phyloP scores from a whole-genome alignment of 305 asterid genomes.

The Fraxinus floribunda region DNA sequence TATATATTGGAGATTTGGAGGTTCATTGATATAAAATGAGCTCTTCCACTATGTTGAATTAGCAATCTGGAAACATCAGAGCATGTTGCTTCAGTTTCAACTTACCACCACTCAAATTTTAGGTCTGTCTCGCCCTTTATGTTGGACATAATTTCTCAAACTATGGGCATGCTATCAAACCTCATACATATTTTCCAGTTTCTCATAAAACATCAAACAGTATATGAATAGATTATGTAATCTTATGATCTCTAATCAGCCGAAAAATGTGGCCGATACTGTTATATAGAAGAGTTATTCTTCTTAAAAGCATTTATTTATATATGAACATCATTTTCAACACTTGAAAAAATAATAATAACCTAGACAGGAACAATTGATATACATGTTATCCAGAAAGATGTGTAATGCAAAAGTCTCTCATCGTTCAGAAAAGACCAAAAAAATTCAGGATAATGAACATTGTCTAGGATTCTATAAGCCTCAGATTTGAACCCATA shows the following conservation, averaged over 20 bases:
- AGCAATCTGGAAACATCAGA: not conserved
- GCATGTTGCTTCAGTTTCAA: not conserved
- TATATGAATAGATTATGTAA: not conserved
- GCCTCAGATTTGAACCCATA: not conserved
- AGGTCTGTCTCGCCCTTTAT: not conserved
- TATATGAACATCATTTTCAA: not conserved
- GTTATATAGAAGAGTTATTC: not conserved
- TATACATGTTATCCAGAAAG: not conserved
- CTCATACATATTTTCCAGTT: not conserved
- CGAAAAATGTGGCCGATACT: not conserved
- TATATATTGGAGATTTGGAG: not conserved
- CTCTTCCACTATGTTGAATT: not conserved
- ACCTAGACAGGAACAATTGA: not conserved
- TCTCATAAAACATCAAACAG: not conserved
- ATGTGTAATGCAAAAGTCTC: not conserved
- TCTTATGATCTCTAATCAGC: not conserved
- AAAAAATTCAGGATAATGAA: not conserved
- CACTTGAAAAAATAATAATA: not conserved
- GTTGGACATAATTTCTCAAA: not conserved
- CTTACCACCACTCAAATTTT: not conserved
- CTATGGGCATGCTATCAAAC: not conserved
- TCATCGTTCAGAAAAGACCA: conserved; percentile 1
- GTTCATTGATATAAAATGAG: not conserved
- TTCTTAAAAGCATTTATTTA: not conserved
- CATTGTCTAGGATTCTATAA: not conserved